Evolutionary conservation across 2,329 filamentous ascomycete genomes (phyloP).

Genomic region (Periconia sp.): DNA sequence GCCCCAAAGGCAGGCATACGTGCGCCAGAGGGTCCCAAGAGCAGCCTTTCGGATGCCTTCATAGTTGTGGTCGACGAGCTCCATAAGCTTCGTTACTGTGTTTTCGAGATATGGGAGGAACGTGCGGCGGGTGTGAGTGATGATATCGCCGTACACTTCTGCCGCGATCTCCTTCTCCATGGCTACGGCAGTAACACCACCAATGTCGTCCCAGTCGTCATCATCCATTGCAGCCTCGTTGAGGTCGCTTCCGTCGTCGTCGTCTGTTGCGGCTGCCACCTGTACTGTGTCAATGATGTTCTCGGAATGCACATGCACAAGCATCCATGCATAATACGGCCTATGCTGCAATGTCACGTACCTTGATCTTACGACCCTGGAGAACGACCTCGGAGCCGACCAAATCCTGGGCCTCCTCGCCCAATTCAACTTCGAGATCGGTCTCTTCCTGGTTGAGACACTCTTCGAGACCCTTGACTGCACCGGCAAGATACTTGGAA

Average conservation of each 20-base stretch:
- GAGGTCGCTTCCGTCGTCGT: constrained; percentile 67
- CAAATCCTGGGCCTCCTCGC: constrained; percentile 75
- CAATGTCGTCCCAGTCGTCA: constrained; percentile 83
- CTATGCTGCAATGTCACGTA: too few species aligned
- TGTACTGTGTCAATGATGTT: too few species aligned
- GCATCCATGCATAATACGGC: too few species aligned
- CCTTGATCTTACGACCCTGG: constrained; percentile 84
- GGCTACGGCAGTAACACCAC: constrained; percentile 84
- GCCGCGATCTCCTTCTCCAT: constrained; percentile 97
- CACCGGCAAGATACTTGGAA: constrained; percentile 69
- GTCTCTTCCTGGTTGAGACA: constrained; percentile 90
- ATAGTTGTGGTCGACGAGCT: constrained; percentile 85
- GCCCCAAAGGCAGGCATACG: constrained; percentile 88
- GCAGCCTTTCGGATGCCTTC: constrained; percentile 93
- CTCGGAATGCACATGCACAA: too few species aligned
- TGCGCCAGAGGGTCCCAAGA: constrained; percentile 89
- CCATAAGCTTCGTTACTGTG: constrained; percentile 80
- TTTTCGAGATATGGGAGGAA: constrained; percentile 87
- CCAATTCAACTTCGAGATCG: constrained; percentile 77
- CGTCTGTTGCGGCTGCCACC: constrained; percentile 66
- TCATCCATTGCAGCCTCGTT: constrained; percentile 65
- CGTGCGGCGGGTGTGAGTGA: constrained; percentile 81
- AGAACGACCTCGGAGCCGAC: constrained; percentile 78
- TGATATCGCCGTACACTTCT: constrained; percentile 91
- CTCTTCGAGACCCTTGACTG: constrained; percentile 80